Conservation (phyloP, 1,139 yeast genomes). For the Maudiozyma humilis region DNA sequence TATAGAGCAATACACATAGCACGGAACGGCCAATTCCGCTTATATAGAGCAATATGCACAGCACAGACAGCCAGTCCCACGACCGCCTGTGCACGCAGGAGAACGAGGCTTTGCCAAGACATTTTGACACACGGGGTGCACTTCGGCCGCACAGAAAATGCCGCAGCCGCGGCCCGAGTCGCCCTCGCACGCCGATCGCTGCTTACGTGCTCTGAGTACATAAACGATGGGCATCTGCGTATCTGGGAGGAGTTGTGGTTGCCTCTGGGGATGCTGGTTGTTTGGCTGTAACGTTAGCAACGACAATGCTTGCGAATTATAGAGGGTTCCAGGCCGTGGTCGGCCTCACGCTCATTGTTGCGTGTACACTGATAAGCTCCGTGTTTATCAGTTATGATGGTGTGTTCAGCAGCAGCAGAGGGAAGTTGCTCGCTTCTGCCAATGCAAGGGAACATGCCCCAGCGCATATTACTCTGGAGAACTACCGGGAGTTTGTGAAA, state of each 20-base stretch:
- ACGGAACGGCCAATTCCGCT: no score
- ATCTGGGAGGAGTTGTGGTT: no score
- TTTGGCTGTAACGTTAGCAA: no score
- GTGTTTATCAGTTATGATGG: slow-evolving; percentile 2
- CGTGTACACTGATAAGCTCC: background rate
- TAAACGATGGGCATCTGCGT: no score
- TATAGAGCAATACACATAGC: background rate
- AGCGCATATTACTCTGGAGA: slow-evolving; percentile 11
- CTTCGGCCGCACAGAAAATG: background rate
- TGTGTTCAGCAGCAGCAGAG: background rate
- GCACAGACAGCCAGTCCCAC: no score
- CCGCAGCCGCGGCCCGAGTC: no score
- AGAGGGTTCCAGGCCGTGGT: background rate
- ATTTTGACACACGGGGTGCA: background rate
- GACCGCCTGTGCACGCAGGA: background rate
- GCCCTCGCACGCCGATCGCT: no score
- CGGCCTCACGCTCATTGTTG: background rate
- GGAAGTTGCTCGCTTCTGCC: background rate
- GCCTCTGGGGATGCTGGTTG: no score
- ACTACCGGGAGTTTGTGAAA: slow-evolving; percentile 15
- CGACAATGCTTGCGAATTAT: slow-evolving; percentile 1
- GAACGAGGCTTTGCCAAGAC: slow-evolving; percentile 2
- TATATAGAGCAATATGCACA: background rate
- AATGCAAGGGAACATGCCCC: no score
- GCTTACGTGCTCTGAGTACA: no score